Evolutionary conservation across 1,284 basidiomycete species (phyloP).

Genomic region (Pascua guehoae): DNA sequence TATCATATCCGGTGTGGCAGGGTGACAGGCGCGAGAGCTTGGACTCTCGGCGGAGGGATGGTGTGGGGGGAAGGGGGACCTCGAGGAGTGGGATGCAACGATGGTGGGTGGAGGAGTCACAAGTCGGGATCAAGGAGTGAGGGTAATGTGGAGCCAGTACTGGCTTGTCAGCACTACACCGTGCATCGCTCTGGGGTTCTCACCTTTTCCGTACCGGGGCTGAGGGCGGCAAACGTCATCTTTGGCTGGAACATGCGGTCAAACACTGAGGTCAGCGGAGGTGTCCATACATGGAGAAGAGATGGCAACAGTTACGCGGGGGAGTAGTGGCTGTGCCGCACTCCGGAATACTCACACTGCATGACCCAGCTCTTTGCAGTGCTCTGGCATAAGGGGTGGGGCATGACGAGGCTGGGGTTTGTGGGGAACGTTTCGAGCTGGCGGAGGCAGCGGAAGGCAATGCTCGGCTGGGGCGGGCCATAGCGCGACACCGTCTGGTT

Average conservation of each 20-base stretch:
- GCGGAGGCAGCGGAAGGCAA: conserved; percentile 24
- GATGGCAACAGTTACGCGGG: too few species aligned
- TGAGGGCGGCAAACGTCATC: conserved; percentile 24
- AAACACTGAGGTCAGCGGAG: conserved; percentile 60
- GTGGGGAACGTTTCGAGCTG: conserved; percentile 60
- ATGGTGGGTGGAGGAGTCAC: not conserved
- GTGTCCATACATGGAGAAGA: too few species aligned
- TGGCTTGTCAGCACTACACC: conserved; percentile 14
- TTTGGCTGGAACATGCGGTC: conserved; percentile 73
- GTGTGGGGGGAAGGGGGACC: too few species aligned
- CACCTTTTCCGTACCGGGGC: conserved; percentile 44
- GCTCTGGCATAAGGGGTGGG: conserved; percentile 78
- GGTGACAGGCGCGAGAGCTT: too few species aligned
- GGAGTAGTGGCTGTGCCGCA: too few species aligned
- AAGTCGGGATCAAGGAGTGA: conserved; percentile 2
- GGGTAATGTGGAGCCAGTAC: conserved; percentile 36
- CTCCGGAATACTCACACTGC: conserved; percentile 64
- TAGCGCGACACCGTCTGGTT: conserved; percentile 83
- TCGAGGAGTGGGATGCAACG: too few species aligned
- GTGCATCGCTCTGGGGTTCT: conserved; percentile 1
- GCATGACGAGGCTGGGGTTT: conserved; percentile 85
- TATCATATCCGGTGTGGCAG: too few species aligned
- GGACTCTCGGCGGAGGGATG: too few species aligned
- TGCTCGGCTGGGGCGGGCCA: conserved; percentile 54
- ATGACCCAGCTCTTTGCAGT: conserved; percentile 80